These are phyloP conservation scores for Solanum chmielewskii DNA, from an alignment of 257 asterid species.

Conservation along the genomic window DNA sequence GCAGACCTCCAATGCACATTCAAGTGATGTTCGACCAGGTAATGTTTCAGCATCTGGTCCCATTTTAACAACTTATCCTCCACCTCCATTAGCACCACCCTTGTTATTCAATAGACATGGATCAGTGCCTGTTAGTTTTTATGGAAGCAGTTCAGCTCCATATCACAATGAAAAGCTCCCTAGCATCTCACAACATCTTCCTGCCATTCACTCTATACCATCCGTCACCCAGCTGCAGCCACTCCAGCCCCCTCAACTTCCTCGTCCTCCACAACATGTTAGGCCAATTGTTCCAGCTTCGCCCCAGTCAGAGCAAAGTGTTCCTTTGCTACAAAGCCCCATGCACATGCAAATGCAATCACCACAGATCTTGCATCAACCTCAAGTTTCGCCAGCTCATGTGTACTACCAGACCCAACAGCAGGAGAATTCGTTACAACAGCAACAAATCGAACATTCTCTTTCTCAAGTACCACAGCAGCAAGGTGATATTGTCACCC, in stretches of 20 bases:
- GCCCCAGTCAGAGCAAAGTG: constrained; percentile 61
- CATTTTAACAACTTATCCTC: constrained; percentile 41
- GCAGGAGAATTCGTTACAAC: constrained; percentile 32
- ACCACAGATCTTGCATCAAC: constrained; percentile 28
- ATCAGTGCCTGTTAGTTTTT: constrained; percentile 36
- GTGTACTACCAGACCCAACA: constrained; percentile 41
- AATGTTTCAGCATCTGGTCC: constrained; percentile 24
- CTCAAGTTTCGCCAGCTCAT: constrained; percentile 31
- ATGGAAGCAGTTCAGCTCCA: constrained; percentile 42
- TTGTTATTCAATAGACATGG: constrained; percentile 47
- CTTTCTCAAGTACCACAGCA: constrained; percentile 22
- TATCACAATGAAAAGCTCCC: constrained; percentile 53
- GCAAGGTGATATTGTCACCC: constrained; percentile 36
- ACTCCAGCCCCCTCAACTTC: constrained; percentile 83
- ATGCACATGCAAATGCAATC: constrained; percentile 30
- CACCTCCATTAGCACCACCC: constrained; percentile 40
- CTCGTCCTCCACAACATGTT: constrained; percentile 71
- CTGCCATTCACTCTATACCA: constrained; percentile 39
- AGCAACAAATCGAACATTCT: constrained; percentile 30
- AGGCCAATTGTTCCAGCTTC: constrained; percentile 68
- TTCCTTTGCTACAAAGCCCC: constrained; percentile 40
- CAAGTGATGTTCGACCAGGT: constrained; percentile 23
- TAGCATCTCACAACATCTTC: constrained; percentile 39
- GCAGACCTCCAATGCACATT: constrained; percentile 24
- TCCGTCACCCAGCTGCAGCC: constrained; percentile 69